These are phyloP conservation scores for Coprinellus micaceus DNA, from an alignment of 768 basidiomycete genomes.

Conservation along the genomic window DNA sequence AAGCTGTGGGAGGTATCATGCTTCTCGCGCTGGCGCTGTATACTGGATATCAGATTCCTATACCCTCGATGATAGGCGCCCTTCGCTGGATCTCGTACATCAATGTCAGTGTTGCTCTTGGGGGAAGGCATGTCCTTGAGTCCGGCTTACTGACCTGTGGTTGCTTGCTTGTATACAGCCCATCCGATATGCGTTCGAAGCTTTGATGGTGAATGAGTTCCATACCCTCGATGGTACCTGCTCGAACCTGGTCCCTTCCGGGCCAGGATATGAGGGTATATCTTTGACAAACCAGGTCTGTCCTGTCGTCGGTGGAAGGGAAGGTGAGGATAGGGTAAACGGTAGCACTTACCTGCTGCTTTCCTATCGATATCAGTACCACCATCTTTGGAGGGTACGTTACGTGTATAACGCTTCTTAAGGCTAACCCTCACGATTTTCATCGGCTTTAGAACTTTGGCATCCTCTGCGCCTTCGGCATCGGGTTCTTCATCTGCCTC, in stretches of 20 bases:
- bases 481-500: slow-evolving; percentile 54
- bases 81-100: slow-evolving; percentile 65
- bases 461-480: slow-evolving; percentile 62
- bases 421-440: neutral
- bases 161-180: slow-evolving; percentile 36
- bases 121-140: no score
- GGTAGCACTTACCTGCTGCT: slow-evolving; percentile 51
- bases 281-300: slow-evolving; percentile 70
- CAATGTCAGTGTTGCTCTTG: slow-evolving; percentile 36
- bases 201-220: slow-evolving; percentile 79
- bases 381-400: slow-evolving; percentile 43
- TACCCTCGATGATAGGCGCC: slow-evolving; percentile 62
- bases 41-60: slow-evolving; percentile 46
- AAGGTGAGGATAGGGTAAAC: slow-evolving; percentile 57
- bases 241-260: slow-evolving; percentile 55
- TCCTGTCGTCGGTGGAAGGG: slow-evolving; percentile 58
- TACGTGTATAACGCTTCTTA: neutral
- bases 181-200: slow-evolving; percentile 70
- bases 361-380: slow-evolving; percentile 46
- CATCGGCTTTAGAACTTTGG: slow-evolving; percentile 61
- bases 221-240: slow-evolving; percentile 61
- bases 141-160: neutral
- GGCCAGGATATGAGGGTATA: slow-evolving; percentile 57
- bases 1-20: slow-evolving; percentile 50
- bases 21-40: slow-evolving; percentile 29